phyloP scores from a whole-genome alignment of 139 green algal species.

The Chlamydomonas sp. region DNA sequence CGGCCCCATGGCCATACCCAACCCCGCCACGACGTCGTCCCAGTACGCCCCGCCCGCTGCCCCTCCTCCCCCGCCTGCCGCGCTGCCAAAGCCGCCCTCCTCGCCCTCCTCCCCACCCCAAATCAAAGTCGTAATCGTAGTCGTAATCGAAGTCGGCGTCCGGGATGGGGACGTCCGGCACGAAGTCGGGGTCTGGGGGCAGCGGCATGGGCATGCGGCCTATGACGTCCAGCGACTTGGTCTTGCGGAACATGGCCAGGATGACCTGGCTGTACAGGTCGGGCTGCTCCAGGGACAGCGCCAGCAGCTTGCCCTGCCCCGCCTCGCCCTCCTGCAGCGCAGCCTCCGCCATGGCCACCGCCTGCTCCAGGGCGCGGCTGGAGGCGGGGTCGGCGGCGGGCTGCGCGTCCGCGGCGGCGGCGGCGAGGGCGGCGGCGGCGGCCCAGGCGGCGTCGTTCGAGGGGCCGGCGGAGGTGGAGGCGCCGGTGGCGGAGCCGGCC shows the following conservation, averaged over 20 bases:
- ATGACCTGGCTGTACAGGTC: conserved; percentile 31
- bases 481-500: not conserved
- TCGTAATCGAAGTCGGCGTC: conserved; percentile 21
- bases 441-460: not conserved
- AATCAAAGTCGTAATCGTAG: not conserved
- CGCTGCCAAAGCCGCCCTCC: too few relatives aligned
- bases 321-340: conserved; percentile 9
- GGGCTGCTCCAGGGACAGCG: conserved; percentile 13
- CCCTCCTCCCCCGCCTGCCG: too few relatives aligned
- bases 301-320: conserved; percentile 8
- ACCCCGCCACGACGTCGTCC: not conserved
- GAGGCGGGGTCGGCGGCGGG: not conserved
- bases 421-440: not conserved
- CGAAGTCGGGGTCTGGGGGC: conserved; percentile 18
- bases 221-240: conserved; percentile 24
- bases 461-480: not conserved
- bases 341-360: conserved; percentile 9
- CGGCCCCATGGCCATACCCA: not conserved
- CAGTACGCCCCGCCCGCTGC: not conserved
- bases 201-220: conserved; percentile 24
- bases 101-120: conserved; percentile 2
- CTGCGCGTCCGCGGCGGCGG: not conserved
- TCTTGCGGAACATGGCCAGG: conserved; percentile 16
- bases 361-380: not conserved
- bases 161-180: conserved; percentile 1